Evolutionary conservation across 768 basidiomycete species (phyloP), one percentile per base, ranked within the genome.

Genomic region (Hypholoma sublateritium): DNA sequence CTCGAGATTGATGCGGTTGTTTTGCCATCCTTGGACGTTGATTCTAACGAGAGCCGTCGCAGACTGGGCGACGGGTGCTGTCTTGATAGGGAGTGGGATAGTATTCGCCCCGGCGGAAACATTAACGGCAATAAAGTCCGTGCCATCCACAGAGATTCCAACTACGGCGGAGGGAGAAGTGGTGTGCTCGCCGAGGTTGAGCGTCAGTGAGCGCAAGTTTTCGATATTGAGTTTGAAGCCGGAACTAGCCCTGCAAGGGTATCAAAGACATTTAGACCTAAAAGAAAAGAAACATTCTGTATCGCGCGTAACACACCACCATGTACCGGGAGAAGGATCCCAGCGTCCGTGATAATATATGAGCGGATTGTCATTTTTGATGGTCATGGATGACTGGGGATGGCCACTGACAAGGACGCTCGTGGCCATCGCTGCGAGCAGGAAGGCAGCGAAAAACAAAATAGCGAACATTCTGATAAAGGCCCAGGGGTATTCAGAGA

Each of bases 21-120:
- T 76, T 65, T 84, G 79, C 82, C 83, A 85, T 17, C 83, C 83
- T 58, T 83, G 76, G 5, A 77, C 79, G 53, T 83, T 81, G 52
- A 85, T 67, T 13, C 80, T 65, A 3, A 83, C 71, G 13, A 78
- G 69, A 13, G 67, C 69, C 4, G 67, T 59, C 7, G 28, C 42
- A 21, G 49, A 19, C 2, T 22, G 14, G 6, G 35, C 25, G 9
- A 32, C 9, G 5, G 9, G 28, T 4, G 54, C 25, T 13, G 58
- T 19, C 34, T 51, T 24, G 1, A 50, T 12, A 4, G 61, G 54
- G 32, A 84, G 58, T 0, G 79, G 77, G 35, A 85, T 77, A 6
- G 32, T 45, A 57, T 83, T 84, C 5, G 68, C 58, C 1, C 82
- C 83, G 13, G 67, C 70, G 2, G 80, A 77, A 13, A 79, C 75